These are phyloP conservation scores for Starmera stellimalicola DNA, from an alignment of 1,139 yeast genomes.

Conservation along the genomic window DNA sequence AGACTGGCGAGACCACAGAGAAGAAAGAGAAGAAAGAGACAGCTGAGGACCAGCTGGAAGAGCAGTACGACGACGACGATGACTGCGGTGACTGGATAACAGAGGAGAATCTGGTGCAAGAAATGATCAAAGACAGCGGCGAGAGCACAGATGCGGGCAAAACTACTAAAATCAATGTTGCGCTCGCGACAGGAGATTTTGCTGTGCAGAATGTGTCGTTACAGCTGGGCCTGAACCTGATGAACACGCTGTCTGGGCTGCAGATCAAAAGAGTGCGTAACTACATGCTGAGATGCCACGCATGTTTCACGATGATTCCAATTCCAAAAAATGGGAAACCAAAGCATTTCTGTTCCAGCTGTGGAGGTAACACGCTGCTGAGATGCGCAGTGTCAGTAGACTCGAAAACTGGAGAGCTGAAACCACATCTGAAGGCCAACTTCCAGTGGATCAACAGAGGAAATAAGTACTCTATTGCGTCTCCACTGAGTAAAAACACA, in stretches of 20 bases:
- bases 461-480: slow-evolving; percentile 64
- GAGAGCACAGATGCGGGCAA: slow-evolving; percentile 34
- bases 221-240: slow-evolving; percentile 79
- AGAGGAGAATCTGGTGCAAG: slow-evolving; percentile 68
- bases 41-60: slow-evolving; percentile 21
- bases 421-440: slow-evolving; percentile 85
- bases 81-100: slow-evolving; percentile 97
- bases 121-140: slow-evolving; percentile 54
- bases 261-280: slow-evolving; percentile 80
- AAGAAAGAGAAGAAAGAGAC: slow-evolving; percentile 1
- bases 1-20: slow-evolving; percentile 4
- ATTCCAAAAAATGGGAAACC: slow-evolving; percentile 68
- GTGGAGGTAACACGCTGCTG: slow-evolving; percentile 87
- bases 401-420: slow-evolving; percentile 66
- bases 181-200: slow-evolving; percentile 91
- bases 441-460: slow-evolving; percentile 95
- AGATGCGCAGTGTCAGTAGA: slow-evolving; percentile 88
- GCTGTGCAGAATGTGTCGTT: slow-evolving; percentile 94
- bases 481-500: slow-evolving; percentile 62
- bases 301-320: slow-evolving; percentile 79
- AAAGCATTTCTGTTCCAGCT: slow-evolving; percentile 76
- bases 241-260: slow-evolving; percentile 78
- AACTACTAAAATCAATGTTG: slow-evolving; percentile 47
- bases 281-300: slow-evolving; percentile 95
- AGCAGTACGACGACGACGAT: slow-evolving; percentile 46